Evolutionary conservation across 257 asterid genomes (phyloP).

Genomic region (Solanum okadae): DNA sequence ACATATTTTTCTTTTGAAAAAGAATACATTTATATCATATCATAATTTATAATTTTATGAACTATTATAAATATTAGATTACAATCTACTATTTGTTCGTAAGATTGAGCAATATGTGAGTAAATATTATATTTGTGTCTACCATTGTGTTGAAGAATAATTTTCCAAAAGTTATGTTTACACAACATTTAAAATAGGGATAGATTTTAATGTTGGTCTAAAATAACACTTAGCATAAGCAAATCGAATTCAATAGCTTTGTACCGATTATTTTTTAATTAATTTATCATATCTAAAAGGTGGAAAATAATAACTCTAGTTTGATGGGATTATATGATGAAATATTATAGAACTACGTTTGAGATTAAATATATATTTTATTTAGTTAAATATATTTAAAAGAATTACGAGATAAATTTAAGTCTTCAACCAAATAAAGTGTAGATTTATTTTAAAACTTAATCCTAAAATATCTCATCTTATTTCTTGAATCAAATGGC

Average conservation of each 20-base stretch:
- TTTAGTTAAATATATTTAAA: too few relatives aligned
- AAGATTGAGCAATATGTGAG: background rate
- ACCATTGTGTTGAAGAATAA: too few relatives aligned
- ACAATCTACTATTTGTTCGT: background rate
- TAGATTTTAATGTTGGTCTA: background rate
- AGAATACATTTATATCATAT: too few relatives aligned
- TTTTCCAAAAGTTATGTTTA: background rate
- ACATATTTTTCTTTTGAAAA: background rate
- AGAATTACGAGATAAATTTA: too few relatives aligned
- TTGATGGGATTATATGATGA: background rate
- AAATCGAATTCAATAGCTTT: background rate
- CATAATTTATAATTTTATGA: background rate
- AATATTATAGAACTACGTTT: too few relatives aligned
- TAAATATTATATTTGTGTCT: background rate
- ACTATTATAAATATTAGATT: background rate
- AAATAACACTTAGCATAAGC: background rate
- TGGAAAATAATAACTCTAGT: background rate
- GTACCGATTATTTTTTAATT: background rate
- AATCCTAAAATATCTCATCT: too few relatives aligned
- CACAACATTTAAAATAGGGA: background rate
- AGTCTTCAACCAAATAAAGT: too few relatives aligned
- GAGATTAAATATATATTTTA: too few relatives aligned
- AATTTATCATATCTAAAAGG: too few relatives aligned
- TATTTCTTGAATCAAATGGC: background rate
- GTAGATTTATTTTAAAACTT: too few relatives aligned